Percentiles rank a stretch among this genome's conserved stretches.
Conservation (phyloP, 257 asterid genomes). For the Craterostigma plantagineum region DNA sequence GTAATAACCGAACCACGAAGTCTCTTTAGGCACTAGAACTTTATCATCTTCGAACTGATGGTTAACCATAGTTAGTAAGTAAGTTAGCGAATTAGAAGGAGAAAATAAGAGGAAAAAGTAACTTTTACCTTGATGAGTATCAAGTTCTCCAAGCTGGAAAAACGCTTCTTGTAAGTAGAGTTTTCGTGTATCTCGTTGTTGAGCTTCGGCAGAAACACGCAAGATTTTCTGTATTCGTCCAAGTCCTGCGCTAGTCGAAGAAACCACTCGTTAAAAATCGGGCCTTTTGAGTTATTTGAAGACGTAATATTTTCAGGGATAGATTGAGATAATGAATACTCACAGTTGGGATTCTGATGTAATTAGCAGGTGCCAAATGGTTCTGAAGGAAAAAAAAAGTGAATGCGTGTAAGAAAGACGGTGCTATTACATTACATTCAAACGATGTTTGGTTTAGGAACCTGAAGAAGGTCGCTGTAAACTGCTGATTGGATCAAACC, state of each 20-base stretch:
- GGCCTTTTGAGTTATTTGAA: too few species aligned
- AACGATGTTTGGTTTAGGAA: constrained; percentile 3
- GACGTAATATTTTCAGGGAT: too few species aligned
- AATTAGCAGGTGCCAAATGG: constrained; percentile 68
- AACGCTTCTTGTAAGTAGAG: constrained; percentile 49
- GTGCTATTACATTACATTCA: neutral
- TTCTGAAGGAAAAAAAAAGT: constrained; percentile 30
- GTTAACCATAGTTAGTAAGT: neutral
- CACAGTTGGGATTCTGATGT: constrained; percentile 78
- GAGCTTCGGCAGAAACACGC: constrained; percentile 66
- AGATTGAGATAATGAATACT: constrained; percentile 18
- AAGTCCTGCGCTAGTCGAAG: constrained; percentile 41
- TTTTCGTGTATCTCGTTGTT: constrained; percentile 55
- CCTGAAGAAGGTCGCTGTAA: constrained; percentile 70
- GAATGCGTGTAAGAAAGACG: too few species aligned
- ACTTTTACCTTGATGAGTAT: constrained; percentile 88
- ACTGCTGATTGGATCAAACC: constrained; percentile 33
- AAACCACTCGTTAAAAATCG: neutral
- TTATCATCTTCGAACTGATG: constrained; percentile 53
- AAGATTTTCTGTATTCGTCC: constrained; percentile 34
- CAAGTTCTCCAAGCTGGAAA: constrained; percentile 74
- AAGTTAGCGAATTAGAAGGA: too few species aligned
- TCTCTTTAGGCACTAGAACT: constrained; percentile 65
- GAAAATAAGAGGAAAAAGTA: too few species aligned
- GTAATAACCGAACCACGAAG: constrained; percentile 75